Evolutionary conservation across 805 yeast genomes (phyloP), one percentile per base, ranked within the genome.

Genomic region (Torulaspora indica): DNA sequence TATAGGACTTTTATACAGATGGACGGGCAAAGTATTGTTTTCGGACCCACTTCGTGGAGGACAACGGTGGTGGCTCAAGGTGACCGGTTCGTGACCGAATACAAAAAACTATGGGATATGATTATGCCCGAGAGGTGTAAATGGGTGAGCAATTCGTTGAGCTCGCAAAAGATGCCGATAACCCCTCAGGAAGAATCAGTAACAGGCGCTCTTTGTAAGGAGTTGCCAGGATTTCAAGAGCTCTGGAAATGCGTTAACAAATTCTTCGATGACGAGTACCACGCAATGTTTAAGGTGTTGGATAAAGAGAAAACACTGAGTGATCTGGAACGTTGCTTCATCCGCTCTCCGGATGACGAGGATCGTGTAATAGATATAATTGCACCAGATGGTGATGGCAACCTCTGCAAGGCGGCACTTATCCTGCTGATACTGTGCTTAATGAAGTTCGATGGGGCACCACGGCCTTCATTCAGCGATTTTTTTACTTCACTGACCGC

Each of bases 21-120:
- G 9, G 47, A 45, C 14, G 54, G 48, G 1, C 45, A 41, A 22
- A 43, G 35, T 8, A 41, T 53, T 5, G 44, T 50, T 13, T 61
- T 55, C 45, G 68, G 68, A 1, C 57, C 64, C 8, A 61, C 68
- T 0, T 55, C 65, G 4, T 51, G 60, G 53, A 50, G 57, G 40
- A 53, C 58, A 2, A 38, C 52, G 24, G 39, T 59, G 27, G 42
- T 50, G 1, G 40, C 46, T 8, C 53, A 56, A 17, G 53, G 50
- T 6, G 48, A 49, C 15, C 44, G 51, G 14, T 53, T 53, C 28
- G 47, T 50, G 24, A 39, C 45, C 3, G 59, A 57, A 40, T 51
- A 57, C 35, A 46, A 41, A 12, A 54, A 50, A 17, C 23, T 55
- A 2, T 57, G 63, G 62, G 46, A 51, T 12, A 47, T 43, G 24